phyloP scores from a whole-genome alignment of 192 early-diverging fungal genomes.

The Backusella liffmaniae region DNA sequence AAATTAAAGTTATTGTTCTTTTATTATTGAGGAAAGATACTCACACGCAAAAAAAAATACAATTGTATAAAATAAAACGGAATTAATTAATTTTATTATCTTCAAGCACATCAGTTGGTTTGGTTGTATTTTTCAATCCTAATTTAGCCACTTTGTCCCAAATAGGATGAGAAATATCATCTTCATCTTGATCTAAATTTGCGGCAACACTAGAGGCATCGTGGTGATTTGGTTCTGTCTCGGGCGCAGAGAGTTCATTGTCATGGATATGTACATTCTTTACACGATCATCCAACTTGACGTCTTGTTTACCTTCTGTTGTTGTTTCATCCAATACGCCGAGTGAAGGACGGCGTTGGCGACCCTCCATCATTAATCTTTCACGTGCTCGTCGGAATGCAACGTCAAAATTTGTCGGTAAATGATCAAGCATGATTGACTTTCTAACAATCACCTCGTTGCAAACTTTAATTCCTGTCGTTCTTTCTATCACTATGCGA shows the following conservation, averaged over 20 bases:
- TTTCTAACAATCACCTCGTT: conserved; percentile 33
- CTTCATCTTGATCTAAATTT: neutral
- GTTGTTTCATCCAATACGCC: neutral
- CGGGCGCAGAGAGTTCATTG: neutral
- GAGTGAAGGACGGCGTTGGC: neutral
- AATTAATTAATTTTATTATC: neutral
- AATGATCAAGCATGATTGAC: conserved; percentile 36
- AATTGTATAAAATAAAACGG: neutral
- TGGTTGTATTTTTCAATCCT: conserved; percentile 1
- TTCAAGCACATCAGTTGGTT: neutral
- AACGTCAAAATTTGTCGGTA: conserved; percentile 39
- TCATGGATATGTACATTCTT: neutral
- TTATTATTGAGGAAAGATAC: neutral
- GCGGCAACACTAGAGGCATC: neutral
- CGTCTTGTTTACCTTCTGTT: neutral
- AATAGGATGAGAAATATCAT: neutral
- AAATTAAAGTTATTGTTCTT: neutral
- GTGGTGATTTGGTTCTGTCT: neutral
- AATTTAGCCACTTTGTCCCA: conserved; percentile 1
- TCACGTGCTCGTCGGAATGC: conserved; percentile 32
- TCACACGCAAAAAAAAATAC: neutral
- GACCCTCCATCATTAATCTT: conserved; percentile 23
- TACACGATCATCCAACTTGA: neutral
- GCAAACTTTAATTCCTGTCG: conserved; percentile 23
- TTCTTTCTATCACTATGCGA: conserved; percentile 35